phyloP scores from a whole-genome alignment of 2,329 filamentous ascomycete species.

The Claviceps humidiphila region DNA sequence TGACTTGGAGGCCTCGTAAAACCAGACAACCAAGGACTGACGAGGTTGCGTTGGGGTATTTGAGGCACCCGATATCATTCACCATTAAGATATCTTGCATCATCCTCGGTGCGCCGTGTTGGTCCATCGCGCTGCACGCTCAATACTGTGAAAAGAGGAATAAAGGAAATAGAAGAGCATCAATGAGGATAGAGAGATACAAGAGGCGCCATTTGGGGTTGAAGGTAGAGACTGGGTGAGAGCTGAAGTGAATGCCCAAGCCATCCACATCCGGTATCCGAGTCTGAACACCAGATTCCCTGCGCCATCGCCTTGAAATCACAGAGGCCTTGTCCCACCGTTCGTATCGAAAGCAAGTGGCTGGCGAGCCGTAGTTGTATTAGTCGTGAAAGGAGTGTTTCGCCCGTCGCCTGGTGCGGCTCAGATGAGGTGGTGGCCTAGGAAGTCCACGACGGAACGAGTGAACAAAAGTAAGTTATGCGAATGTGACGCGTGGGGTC shows the following conservation, averaged over 20 bases:
- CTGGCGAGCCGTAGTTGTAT: neutral
- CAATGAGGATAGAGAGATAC: constrained; percentile 2
- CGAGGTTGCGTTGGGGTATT: constrained; percentile 9
- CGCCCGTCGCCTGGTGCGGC: neutral
- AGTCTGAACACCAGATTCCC: neutral
- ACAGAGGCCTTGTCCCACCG: neutral
- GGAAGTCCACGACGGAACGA: neutral
- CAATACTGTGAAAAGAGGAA: neutral
- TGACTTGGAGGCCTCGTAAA: constrained; percentile 1
- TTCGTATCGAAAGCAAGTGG: neutral
- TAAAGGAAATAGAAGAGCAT: constrained; percentile 6
- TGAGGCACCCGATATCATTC: constrained; percentile 9
- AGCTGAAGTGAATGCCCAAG: neutral
- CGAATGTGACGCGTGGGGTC: neutral
- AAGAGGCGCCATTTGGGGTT: constrained; percentile 9
- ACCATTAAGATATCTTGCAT: constrained; percentile 9
- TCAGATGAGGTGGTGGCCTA: neutral
- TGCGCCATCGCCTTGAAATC: neutral
- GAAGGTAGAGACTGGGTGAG: constrained; percentile 14
- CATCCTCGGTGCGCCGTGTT: constrained; percentile 5
- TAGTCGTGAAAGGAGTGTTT: constrained; percentile 2
- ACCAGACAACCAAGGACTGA: constrained; percentile 7
- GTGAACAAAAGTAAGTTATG: neutral
- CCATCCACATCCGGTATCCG: neutral
- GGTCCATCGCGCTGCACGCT: neutral